Conservation (phyloP, 2,329 filamentous ascomycete species). For the Colletotrichum sansevieriae region DNA sequence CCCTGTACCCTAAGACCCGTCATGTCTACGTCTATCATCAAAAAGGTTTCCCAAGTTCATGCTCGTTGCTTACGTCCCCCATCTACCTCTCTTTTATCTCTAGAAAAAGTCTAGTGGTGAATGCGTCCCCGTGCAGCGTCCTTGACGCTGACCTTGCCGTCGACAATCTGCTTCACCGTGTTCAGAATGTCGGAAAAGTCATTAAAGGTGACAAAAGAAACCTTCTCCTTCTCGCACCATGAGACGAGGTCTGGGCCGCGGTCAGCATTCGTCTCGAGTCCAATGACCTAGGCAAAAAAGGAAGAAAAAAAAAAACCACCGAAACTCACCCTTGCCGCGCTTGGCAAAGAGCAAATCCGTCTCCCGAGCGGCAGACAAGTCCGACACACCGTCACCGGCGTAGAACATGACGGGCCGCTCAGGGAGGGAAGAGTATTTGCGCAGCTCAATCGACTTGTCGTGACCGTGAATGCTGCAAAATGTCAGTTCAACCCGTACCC, state of each 20-base stretch:
- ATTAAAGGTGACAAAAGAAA: constrained; percentile 89
- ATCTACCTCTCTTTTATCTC: background rate
- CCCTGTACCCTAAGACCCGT: constrained; percentile 22
- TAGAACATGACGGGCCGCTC: constrained; percentile 89
- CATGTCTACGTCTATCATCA: constrained; percentile 37
- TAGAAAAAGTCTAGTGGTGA: constrained; percentile 15
- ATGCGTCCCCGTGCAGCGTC: constrained; percentile 71
- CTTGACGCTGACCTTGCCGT: constrained; percentile 77
- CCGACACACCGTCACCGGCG: constrained; percentile 93
- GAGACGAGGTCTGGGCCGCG: constrained; percentile 78
- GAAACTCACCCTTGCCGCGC: constrained; percentile 80
- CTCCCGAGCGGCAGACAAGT: constrained; percentile 91
- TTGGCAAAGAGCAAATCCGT: constrained; percentile 96
- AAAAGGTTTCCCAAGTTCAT: constrained; percentile 5
- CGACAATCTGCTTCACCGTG: constrained; percentile 82
- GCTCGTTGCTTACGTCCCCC: constrained; percentile 14
- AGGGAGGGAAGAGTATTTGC: constrained; percentile 84
- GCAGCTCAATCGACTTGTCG: constrained; percentile 93
- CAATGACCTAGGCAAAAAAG: background rate
- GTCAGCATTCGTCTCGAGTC: constrained; percentile 29
- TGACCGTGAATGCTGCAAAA: constrained; percentile 83
- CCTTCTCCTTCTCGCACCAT: constrained; percentile 86
- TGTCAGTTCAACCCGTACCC: background rate
- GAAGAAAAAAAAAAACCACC: background rate
- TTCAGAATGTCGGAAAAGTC: constrained; percentile 85